phyloP scores from a whole-genome alignment of 2,329 filamentous ascomycete species.

The Diplodia sapinea region DNA sequence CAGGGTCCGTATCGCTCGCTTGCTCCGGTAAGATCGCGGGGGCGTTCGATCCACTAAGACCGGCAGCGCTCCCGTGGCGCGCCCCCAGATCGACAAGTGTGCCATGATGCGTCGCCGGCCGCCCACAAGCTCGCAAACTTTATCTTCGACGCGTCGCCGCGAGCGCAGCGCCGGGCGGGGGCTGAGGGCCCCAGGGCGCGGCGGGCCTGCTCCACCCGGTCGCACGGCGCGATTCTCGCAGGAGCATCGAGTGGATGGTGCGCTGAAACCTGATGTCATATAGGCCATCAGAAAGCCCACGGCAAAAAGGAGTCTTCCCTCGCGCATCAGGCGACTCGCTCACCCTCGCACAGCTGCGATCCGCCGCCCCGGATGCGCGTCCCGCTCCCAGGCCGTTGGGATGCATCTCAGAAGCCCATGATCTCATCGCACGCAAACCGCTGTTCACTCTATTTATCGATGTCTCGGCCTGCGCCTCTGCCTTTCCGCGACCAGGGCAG shows the following conservation, averaged over 20 bases:
- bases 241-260: not conserved
- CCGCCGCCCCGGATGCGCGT: constrained; percentile 18
- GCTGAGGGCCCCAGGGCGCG: too few species aligned
- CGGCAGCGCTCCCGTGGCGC: constrained; percentile 21
- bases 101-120: not conserved
- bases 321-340: not conserved
- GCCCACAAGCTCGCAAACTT: not conserved
- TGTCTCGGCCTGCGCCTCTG: constrained; percentile 6
- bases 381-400: constrained; percentile 20
- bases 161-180: not conserved
- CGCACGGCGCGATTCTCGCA: not conserved
- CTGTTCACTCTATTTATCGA: not conserved
- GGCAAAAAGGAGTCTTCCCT: not conserved
- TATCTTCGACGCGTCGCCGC: not conserved
- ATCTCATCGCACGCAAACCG: constrained; percentile 5
- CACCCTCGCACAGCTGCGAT: not conserved
- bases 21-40: constrained; percentile 18
- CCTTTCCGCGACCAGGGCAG: not conserved
- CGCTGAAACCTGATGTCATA: constrained; percentile 13
- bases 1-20: constrained; percentile 2
- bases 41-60: constrained; percentile 2
- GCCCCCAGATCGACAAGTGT: constrained; percentile 1
- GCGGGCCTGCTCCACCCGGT: not conserved
- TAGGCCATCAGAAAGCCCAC: not conserved
- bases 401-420: constrained; percentile 15